Evolutionary conservation across 768 basidiomycete species (phyloP), one percentile per base, ranked within the genome.

Genomic region (Podaxis sp.): DNA sequence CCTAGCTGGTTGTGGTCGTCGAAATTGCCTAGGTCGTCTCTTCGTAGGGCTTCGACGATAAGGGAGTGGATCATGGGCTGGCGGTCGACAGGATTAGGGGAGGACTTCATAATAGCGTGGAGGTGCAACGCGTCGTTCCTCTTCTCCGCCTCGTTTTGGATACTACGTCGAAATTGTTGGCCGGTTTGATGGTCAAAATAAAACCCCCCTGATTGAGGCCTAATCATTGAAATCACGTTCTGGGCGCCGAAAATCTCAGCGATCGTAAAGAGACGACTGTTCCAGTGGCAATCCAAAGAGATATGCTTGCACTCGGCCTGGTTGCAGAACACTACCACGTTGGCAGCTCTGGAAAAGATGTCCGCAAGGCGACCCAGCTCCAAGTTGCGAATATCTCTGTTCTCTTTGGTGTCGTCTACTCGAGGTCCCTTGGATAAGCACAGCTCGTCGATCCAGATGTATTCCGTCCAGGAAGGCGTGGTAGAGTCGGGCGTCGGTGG

Each of bases 281-380:
- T 66, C 69, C 69, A 70, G 13, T 50, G 58, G 41, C 69, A 70
- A 11, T 47, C 57, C 13, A 62, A 29, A 36, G 46, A 38, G 13
- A 62, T 64, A 54, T 70, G 69, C 19, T 63, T 55, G 57, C 69
- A 70, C 6, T 57, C 59, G 11, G n/a, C 13, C 24, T 29, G 29
- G 49, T 63, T 25, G 58, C 69, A 70, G 57, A 70, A 69, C 4
- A 70, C 65, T 7, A 49, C 58, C 11, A 70, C 69, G 15, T 62
- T 33, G 4, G 57, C 11, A n/a, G 69, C 69, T 8, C 56, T 38
- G 27, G 65, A 33, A 53, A 69, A 69, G 15, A 69, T 65, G 53
- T 70, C 69, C 2, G 69, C 65, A 25, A 70, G 59, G 27, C 65
- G 63, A 6, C 69, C 69, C 7, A 70, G 63, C 47, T 70, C 68